Conservation (phyloP, 805 yeast species). For the Wickerhamiella siamensis region DNA sequence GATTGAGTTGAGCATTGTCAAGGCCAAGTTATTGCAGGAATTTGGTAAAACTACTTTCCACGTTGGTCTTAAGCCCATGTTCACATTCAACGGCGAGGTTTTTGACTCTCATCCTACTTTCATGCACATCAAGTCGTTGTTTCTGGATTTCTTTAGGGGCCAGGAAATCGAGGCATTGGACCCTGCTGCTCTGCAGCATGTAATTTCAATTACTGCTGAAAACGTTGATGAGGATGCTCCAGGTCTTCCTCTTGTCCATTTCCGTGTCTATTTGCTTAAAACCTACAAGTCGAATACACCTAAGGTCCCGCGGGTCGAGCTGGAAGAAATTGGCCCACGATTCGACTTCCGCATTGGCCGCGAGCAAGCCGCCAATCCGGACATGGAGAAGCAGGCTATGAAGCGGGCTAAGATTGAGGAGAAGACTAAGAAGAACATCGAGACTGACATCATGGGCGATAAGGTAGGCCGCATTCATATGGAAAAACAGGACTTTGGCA, state of each 20-base stretch:
- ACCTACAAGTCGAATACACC: slow-evolving; percentile 57
- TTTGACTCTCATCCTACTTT: slow-evolving; percentile 82
- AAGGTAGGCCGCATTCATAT: slow-evolving; percentile 92
- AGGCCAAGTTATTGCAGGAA: slow-evolving; percentile 58
- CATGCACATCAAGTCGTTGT: slow-evolving; percentile 73
- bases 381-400: slow-evolving; percentile 79
- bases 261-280: slow-evolving; percentile 80
- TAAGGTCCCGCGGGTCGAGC: slow-evolving; percentile 83
- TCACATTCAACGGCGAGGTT: slow-evolving; percentile 80
- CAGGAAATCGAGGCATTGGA: slow-evolving; percentile 71
- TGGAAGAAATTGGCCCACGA: slow-evolving; percentile 92
- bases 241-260: slow-evolving; percentile 64
- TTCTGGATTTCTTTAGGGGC: slow-evolving; percentile 84
- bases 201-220: slow-evolving; percentile 65
- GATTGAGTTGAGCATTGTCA: slow-evolving; percentile 63
- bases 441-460: slow-evolving; percentile 83
- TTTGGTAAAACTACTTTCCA: slow-evolving; percentile 70
- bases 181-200: slow-evolving; percentile 87
- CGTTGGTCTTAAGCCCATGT: slow-evolving; percentile 87
- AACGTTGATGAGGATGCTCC: slow-evolving; percentile 60
- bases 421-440: slow-evolving; percentile 77
- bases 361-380: slow-evolving; percentile 66
- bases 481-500: slow-evolving; percentile 83
- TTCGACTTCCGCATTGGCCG: slow-evolving; percentile 87
- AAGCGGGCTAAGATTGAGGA: slow-evolving; percentile 69